phyloP scores from a whole-genome alignment of 331 rosid species.

The Rosa hybrid region DNA sequence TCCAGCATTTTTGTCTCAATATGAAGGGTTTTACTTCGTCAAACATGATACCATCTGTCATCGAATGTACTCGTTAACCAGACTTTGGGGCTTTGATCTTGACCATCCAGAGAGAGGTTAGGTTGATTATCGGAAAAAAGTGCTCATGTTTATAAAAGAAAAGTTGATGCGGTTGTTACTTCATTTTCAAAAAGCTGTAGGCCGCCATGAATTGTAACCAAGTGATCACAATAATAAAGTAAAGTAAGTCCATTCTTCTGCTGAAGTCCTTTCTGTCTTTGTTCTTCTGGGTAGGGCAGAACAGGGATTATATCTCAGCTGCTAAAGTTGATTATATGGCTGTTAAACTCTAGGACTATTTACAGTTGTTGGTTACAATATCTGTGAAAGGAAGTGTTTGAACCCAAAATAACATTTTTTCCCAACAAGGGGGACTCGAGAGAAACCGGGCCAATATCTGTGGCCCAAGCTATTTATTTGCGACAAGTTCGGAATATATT shows the following conservation, averaged over 20 bases:
- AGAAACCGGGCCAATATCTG: too few relatives aligned
- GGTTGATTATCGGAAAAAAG: not conserved
- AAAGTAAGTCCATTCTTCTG: not conserved
- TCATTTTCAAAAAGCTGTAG: slow-evolving; percentile 24
- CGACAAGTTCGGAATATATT: too few relatives aligned
- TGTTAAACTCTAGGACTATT: too few relatives aligned
- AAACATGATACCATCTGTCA: not conserved
- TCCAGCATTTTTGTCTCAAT: not conserved
- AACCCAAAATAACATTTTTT: too few relatives aligned
- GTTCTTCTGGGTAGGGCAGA: too few relatives aligned
- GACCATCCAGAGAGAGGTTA: slow-evolving; percentile 23
- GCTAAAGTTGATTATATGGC: too few relatives aligned
- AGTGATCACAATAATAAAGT: not conserved
- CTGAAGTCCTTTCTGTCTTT: too few relatives aligned
- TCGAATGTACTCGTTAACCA: not conserved
- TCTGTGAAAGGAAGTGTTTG: too few relatives aligned
- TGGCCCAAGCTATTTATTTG: too few relatives aligned
- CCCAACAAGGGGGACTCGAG: too few relatives aligned
- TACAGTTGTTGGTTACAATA: too few relatives aligned
- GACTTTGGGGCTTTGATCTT: slow-evolving; percentile 16
- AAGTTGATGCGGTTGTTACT: slow-evolving; percentile 22
- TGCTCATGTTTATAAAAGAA: not conserved
- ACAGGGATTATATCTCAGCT: too few relatives aligned
- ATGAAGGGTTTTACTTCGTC: not conserved
- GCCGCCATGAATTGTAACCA: slow-evolving; percentile 2